Evolutionary conservation across 1,284 basidiomycete species (phyloP), one percentile per base, ranked within the genome.

Genomic region (Trichosporon inkin): DNA sequence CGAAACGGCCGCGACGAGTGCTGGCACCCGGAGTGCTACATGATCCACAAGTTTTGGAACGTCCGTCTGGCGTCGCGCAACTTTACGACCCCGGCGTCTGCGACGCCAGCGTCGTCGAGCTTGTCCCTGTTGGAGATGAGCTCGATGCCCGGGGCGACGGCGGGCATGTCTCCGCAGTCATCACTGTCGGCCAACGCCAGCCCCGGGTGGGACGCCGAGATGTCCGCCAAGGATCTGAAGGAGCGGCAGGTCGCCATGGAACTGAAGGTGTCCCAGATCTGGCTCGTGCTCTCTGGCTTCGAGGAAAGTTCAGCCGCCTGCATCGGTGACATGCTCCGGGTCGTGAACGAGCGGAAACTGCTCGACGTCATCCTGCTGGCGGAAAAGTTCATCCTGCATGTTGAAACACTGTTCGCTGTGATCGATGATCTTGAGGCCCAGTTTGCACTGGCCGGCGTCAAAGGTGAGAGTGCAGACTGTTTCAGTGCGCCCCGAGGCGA

Each of bases 31-130:
- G 95, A 99, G 79, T 99, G 95, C 79, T 98, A 99, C 79, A 98
- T 99, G 94, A 98, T 99, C 71, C 95, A 98, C 80, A 98, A 96
- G 90, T 98, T 99, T 77, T 99, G 95, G 95, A 98, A 98, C 76
- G 94, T 98, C 78, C 96, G 97, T 78, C 88, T 99, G 6, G 89
- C 88, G 49, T 88, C 90, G 52, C 86, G 87, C 71, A 82, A 73
- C 57, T 75, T 76, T 58, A 72, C 76, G 34, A 79, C 79, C 35
- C 82, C 73, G 73, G 82, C 75, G 62, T 80, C 81, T 44, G 77
- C 78, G 40, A 82, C 73, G 72, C 82, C 75, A 62, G 80, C 81
- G 41, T 85, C 71, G 1, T 78, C 76, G 16, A 67, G 76, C 3
- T 68, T 77, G 1, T 71, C 72, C 37, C 63, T 76, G 0, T 63